Evolutionary conservation across 169 alveolate species (phyloP), one percentile per base, ranked within the genome.

Genomic region (Cryptosporidium ubiquitum): DNA sequence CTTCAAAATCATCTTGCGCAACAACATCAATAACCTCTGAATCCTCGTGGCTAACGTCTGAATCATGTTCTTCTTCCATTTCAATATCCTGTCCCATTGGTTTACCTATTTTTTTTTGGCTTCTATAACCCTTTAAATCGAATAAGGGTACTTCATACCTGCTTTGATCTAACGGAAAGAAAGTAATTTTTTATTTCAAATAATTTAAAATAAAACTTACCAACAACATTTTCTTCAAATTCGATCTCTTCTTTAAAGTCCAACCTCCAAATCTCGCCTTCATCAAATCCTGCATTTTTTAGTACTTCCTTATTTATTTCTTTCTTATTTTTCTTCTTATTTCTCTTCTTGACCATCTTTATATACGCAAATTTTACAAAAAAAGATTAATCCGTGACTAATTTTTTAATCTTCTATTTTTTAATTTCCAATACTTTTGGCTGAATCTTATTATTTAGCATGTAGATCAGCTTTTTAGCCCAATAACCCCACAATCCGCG

Each of bases 211-310:
- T 18, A 20, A 71, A 47, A 73, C 85, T 39, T 73, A 73, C 85
- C 89, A 5, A 61, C 74, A 4, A 44, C 74, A 60, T 79, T 79
- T 66, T 79, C 79, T 60, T 79, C 68, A 40, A 31, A 79, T 40
- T 79, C 89, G 18, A 61, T 29, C 9, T 58, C 73, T 0, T 42
- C 68, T 39, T 33, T 61, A 39, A 79, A 61, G 58, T 79, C 79
- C n/a, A 73, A 39, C 51, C 85, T 73, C 89, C 89, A 79, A 40
- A 79, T 58, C 51, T 79, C 89, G 1, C 89, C 89, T 40, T 79
- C 89, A 31, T 79, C 89, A 79, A 39, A 79, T 40, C 73, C 89
- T 4, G 75, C 55, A 66, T 79, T 79, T 61, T 44, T 79, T 6
- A 37, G 70, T n/a, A 39, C 61, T 23, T 73, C 70, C 31, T 33